A percentile compares a stretch with the other conserved stretches of the same genome.
These are phyloP conservation scores for Aspergillus piperis DNA, from an alignment of 2,329 filamentous ascomycete genomes.

Conservation along the genomic window DNA sequence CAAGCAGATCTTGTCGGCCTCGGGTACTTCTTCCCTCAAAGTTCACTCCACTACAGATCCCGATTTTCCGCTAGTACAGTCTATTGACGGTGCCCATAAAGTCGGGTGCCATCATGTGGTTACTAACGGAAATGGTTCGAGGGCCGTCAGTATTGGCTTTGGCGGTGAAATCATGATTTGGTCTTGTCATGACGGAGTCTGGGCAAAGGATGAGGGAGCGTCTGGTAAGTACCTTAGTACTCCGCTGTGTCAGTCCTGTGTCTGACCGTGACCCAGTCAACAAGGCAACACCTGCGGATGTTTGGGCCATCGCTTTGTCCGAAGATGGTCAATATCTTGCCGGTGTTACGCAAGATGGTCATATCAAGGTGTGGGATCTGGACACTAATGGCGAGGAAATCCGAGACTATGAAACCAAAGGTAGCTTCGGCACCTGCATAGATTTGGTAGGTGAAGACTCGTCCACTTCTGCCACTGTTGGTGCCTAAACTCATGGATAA, in stretches of 20 bases:
- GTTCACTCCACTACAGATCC: slow-evolving; percentile 73
- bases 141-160: slow-evolving; percentile 83
- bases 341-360: slow-evolving; percentile 83
- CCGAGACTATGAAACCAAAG: slow-evolving; percentile 85
- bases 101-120: slow-evolving; percentile 90
- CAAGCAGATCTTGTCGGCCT: slow-evolving; percentile 75
- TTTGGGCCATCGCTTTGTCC: slow-evolving; percentile 87
- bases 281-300: slow-evolving; percentile 64
- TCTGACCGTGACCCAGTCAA: slow-evolving; percentile 18
- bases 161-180: slow-evolving; percentile 86
- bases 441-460: slow-evolving; percentile 61
- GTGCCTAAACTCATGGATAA: slow-evolving; percentile 16
- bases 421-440: slow-evolving; percentile 86
- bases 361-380: slow-evolving; percentile 85
- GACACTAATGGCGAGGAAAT: slow-evolving; percentile 62
- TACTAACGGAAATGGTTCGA: slow-evolving; percentile 66
- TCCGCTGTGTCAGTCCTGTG: neutral
- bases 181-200: slow-evolving; percentile 60
- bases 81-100: slow-evolving; percentile 75
- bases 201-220: slow-evolving; percentile 54
- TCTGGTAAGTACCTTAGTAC: slow-evolving; percentile 33
- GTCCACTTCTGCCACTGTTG: neutral
- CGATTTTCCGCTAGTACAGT: slow-evolving; percentile 76
- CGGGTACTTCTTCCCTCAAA: slow-evolving; percentile 78
- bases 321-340: slow-evolving; percentile 81